These are phyloP conservation scores for Kodamaea jinghongensis DNA, from an alignment of 805 yeast genomes.

Conservation along the genomic window DNA sequence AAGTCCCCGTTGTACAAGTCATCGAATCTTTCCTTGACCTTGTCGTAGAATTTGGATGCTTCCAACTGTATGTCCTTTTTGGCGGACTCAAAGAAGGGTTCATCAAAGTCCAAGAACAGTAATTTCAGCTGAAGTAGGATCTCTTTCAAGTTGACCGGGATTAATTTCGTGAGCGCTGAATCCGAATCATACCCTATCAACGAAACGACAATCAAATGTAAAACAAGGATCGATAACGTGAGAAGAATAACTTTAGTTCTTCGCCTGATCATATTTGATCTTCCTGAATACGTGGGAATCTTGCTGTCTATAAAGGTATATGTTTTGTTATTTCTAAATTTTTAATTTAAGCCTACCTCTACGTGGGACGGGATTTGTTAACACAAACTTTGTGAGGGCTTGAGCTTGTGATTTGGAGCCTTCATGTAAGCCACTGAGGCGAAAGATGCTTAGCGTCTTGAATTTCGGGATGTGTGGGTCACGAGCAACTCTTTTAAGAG, in stretches of 20 bases:
- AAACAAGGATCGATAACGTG: slow-evolving; percentile 6
- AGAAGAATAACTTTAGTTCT: slow-evolving; percentile 9
- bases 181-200: slow-evolving; percentile 6
- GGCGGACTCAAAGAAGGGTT: neutral
- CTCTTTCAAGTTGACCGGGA: slow-evolving; percentile 2
- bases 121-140: slow-evolving; percentile 8
- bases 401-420: too few species aligned
- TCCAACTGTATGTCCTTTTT: neutral
- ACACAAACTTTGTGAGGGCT: too few species aligned
- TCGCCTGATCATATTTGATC: slow-evolving; percentile 7
- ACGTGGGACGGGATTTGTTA: too few species aligned
- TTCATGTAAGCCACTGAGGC: too few species aligned
- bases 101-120: slow-evolving; percentile 1
- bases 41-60: slow-evolving; percentile 4
- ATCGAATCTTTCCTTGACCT: slow-evolving; percentile 5
- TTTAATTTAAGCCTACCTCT: too few species aligned
- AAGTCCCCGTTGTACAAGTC: neutral
- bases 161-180: neutral
- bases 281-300: too few species aligned
- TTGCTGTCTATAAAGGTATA: too few species aligned
- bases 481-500: too few species aligned
- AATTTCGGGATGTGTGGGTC: too few species aligned
- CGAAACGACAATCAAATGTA: slow-evolving; percentile 12
- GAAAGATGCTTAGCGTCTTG: too few species aligned
- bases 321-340: too few species aligned